Evolutionary conservation across 176 grass and related monocot species (phyloP).

Genomic region (Cenchrus fungigraminus): DNA sequence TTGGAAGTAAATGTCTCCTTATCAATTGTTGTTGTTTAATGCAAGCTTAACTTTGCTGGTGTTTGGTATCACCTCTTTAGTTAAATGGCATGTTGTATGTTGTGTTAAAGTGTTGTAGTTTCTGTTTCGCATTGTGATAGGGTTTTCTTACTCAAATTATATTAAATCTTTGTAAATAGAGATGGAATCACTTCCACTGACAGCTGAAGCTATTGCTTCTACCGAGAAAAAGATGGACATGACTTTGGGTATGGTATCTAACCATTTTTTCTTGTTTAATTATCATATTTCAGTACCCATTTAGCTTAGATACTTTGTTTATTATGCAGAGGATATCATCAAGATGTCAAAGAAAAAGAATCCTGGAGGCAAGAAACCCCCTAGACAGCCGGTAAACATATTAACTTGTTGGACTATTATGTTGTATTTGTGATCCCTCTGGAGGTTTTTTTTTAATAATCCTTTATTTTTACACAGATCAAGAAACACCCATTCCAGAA

Average conservation of each 20-base stretch:
- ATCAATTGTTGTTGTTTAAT: neutral
- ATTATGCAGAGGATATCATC: conserved; percentile 85
- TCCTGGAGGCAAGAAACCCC: conserved; percentile 61
- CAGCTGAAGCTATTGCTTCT: conserved; percentile 72
- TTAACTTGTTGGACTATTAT: conserved; percentile 22
- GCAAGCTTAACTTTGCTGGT: neutral
- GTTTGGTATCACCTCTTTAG: neutral
- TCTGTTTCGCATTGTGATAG: neutral
- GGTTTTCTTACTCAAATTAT: neutral
- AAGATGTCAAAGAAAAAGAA: conserved; percentile 97
- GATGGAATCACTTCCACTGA: conserved; percentile 78
- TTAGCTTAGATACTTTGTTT: conserved; percentile 2
- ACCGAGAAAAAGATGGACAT: conserved; percentile 99
- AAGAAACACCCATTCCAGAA: conserved; percentile 73
- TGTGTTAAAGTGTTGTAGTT: neutral
- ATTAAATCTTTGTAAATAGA: conserved; percentile 17
- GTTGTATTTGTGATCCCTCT: conserved; percentile 6
- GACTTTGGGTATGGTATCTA: conserved; percentile 70
- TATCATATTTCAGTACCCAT: conserved; percentile 1
- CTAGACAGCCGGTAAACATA: conserved; percentile 68
- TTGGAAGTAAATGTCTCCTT: neutral
- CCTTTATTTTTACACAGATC: conserved; percentile 48
- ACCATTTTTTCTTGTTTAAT: conserved; percentile 26
- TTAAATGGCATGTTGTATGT: neutral
- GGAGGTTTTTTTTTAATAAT: neutral